A percentile compares a stretch with the other conserved stretches of the same genome.
phyloP scores from a whole-genome alignment of 495 filamentous ascomycete genomes.

The Talaromyces nanjingensis region DNA sequence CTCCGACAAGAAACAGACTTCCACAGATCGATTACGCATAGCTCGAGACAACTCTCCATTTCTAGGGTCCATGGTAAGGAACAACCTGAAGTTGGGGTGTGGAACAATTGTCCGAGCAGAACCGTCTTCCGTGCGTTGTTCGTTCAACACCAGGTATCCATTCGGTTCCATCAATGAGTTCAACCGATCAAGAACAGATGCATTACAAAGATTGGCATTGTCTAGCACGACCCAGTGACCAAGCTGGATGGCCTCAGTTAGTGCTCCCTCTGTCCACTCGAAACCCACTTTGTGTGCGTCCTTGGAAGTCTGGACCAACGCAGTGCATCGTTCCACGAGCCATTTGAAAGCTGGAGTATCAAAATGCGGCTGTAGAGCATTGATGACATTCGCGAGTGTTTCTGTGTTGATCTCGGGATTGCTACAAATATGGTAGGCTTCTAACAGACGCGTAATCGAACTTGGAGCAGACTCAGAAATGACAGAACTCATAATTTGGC shows the following conservation, averaged over 20 bases:
- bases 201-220: conserved; percentile 92
- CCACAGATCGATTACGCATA: conserved; percentile 92
- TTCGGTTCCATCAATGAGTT: conserved; percentile 93
- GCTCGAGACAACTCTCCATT: conserved; percentile 93
- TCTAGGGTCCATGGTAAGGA: conserved; percentile 87
- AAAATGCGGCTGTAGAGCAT: conserved; percentile 22
- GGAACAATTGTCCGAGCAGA: conserved; percentile 72
- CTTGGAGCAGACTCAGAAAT: conserved; percentile 31
- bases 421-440: conserved; percentile 29
- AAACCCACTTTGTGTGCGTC: conserved; percentile 66
- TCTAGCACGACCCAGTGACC: conserved; percentile 93
- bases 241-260: conserved; percentile 77
- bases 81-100: conserved; percentile 84
- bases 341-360: conserved; percentile 24
- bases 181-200: conserved; percentile 87
- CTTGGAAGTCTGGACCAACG: conserved; percentile 34
- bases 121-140: conserved; percentile 77
- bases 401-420: conserved; percentile 26
- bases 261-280: conserved; percentile 90
- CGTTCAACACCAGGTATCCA: conserved; percentile 81
- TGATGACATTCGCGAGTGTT: conserved; percentile 26
- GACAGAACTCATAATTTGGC: conserved; percentile 44
- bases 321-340: conserved; percentile 27
- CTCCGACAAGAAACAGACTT: conserved; percentile 63
- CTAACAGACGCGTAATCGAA: conserved; percentile 25